Evolutionary conservation across 139 green algal species (phyloP), one percentile per base, ranked within the genome.

Genomic region (Desmodesmus armatus): DNA sequence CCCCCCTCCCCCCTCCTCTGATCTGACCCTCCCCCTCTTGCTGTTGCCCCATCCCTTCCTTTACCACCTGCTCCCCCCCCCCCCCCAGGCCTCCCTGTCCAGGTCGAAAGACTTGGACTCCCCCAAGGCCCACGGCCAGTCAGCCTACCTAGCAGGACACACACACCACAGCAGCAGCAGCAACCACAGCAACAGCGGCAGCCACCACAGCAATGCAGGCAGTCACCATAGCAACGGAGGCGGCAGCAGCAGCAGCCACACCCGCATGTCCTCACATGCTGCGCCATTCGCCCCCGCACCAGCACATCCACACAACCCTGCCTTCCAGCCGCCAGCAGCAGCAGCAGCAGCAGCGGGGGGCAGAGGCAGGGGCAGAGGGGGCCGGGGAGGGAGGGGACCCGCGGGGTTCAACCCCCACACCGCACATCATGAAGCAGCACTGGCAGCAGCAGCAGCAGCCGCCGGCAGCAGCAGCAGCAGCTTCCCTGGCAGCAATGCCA

Each of bases 351-450:
- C n/a, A 41, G 67, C 53, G 19, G 53, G 53, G 23, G 53, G 53
- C 7, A 76, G 67, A 76, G 25, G 67, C 67, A 76, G 13, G 1
- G 67, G 67, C 13, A 76, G 67, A 76, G 27, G 29, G 62, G 62
- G 17, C 29, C 62, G 13, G 47, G 13, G 23, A 67, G 11, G 5
- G 7, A 19, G 58, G 33, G 63, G 11, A 23, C 58, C 31, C 23
- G 2, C 58, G 58, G 58, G 21, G 58, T 67, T 67, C 25, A 67
- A 67, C 0, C 58, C 17, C 58, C n/a, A 23, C 58, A 67, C 58
- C 58, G 31, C 21, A 31, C 17, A 11, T 67, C 23, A 67, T 35
- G n/a, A 35, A 23, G 58, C 58, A 67, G 58, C 3, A 67, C 21
- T n/a, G 58, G 58, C 58, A 67, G 58, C 58, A n/a, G 47, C 47